A percentile compares a stretch with the other conserved stretches of the same genome.
phyloP scores from a whole-genome alignment of 2,329 filamentous ascomycete genomes.

The Colletotrichum falcatum region DNA sequence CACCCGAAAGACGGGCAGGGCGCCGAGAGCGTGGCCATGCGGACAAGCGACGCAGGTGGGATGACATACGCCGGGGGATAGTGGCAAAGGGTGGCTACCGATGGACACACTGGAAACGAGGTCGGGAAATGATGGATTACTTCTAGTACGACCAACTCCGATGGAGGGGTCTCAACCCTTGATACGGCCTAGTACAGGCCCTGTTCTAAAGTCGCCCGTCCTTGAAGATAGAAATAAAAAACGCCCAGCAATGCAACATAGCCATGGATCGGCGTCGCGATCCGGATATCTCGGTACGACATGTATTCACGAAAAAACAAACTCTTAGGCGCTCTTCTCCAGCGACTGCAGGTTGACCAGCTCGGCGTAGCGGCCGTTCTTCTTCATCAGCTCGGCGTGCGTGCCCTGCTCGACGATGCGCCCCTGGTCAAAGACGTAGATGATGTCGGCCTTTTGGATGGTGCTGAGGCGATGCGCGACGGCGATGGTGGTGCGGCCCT shows the following conservation, averaged over 20 bases:
- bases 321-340: conserved; percentile 63
- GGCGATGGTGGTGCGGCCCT: conserved; percentile 90
- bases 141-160: not conserved
- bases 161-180: conserved; percentile 31
- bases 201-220: conserved; percentile 12
- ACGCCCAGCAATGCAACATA: conserved; percentile 37
- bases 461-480: conserved; percentile 93
- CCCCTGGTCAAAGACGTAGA: conserved; percentile 96
- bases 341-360: conserved; percentile 84
- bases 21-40: not conserved
- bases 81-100: too few relatives aligned
- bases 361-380: conserved; percentile 80
- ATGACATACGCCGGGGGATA: too few relatives aligned
- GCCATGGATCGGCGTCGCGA: conserved; percentile 28
- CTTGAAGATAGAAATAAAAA: not conserved
- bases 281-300: conserved; percentile 40
- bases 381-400: conserved; percentile 78
- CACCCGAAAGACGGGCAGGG: too few relatives aligned
- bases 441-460: conserved; percentile 93
- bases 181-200: too few relatives aligned
- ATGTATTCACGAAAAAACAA: conserved; percentile 23
- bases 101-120: not conserved
- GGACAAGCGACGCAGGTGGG: not conserved
- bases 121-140: conserved; percentile 23
- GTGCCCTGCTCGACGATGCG: conserved; percentile 86